Conservation (phyloP, 257 asterid species). For the Nicotiana benthamiana region DNA sequence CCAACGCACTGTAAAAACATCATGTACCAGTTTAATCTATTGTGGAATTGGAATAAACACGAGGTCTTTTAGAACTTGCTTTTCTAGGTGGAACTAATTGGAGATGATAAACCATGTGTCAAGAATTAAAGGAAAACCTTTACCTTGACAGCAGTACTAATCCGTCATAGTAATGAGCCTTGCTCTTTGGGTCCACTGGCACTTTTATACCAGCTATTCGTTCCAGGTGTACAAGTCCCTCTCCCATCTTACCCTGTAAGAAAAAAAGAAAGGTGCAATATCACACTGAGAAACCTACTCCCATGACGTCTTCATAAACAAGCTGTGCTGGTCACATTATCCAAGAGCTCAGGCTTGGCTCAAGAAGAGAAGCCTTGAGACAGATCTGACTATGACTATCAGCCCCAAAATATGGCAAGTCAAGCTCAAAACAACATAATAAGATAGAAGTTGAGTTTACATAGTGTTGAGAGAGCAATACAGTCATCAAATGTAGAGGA, state of each 20-base stretch:
- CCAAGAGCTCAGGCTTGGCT: neutral
- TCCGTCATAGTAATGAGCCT: constrained; percentile 74
- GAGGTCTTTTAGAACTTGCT: neutral
- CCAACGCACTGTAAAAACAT: constrained; percentile 40
- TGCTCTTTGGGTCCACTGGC: constrained; percentile 61
- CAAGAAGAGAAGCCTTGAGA: neutral
- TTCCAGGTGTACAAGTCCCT: constrained; percentile 71
- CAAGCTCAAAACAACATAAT: neutral
- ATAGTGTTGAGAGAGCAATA: too few species aligned
- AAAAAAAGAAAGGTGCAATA: neutral
- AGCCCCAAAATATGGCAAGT: neutral
- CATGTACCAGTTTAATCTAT: neutral
- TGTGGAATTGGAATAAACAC: neutral
- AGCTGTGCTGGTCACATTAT: neutral
- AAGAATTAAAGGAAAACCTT: neutral
- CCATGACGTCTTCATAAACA: neutral
- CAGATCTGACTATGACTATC: neutral
- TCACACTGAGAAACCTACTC: neutral
- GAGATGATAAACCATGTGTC: neutral
- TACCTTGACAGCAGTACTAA: constrained; percentile 69
- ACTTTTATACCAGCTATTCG: constrained; percentile 61
- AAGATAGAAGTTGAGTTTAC: neutral
- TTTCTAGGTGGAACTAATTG: neutral
- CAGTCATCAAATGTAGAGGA: neutral
- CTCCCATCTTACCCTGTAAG: constrained; percentile 56